phyloP scores from a whole-genome alignment of 352 stramenopile genomes.

The Phytophthora foliorum region DNA sequence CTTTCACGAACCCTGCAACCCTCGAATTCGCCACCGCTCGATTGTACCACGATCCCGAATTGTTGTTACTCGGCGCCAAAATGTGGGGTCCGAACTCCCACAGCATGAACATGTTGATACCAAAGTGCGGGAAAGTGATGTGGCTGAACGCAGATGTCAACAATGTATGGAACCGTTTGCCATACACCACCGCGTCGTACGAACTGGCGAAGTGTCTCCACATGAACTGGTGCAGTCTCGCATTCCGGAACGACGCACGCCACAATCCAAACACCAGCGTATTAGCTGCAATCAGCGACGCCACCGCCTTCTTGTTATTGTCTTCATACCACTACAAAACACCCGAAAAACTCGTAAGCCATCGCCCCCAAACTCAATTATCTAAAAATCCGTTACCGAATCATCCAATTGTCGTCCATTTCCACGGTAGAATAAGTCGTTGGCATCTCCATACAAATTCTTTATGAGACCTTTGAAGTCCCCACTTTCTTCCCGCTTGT shows the following conservation, averaged over 20 bases:
- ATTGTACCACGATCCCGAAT: slow-evolving; percentile 58
- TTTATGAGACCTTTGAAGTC: slow-evolving; percentile 19
- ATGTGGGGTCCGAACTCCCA: slow-evolving; percentile 86
- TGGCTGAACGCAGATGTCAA: slow-evolving; percentile 88
- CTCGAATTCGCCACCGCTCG: slow-evolving; percentile 58
- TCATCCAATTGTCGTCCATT: slow-evolving; percentile 32
- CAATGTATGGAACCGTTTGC: slow-evolving; percentile 77
- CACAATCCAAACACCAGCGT: slow-evolving; percentile 78
- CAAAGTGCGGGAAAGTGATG: slow-evolving; percentile 83
- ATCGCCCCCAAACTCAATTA: neutral
- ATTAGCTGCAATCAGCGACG: slow-evolving; percentile 72
- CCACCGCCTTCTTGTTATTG: slow-evolving; percentile 72
- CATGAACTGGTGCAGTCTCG: slow-evolving; percentile 73
- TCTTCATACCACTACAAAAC: slow-evolving; percentile 58
- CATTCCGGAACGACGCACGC: slow-evolving; percentile 65
- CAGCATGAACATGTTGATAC: slow-evolving; percentile 92
- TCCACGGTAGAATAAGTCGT: slow-evolving; percentile 36
- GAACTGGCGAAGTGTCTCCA: slow-evolving; percentile 88
- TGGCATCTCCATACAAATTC: slow-evolving; percentile 41
- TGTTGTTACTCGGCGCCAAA: slow-evolving; percentile 61
- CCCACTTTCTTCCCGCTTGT: slow-evolving; percentile 14
- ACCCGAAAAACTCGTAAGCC: slow-evolving; percentile 1
- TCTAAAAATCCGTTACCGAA: slow-evolving; percentile 26
- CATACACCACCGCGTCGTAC: slow-evolving; percentile 73
- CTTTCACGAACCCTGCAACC: slow-evolving; percentile 52